phyloP scores from a whole-genome alignment of 805 yeast genomes.

The Starmerella tilneyi region DNA sequence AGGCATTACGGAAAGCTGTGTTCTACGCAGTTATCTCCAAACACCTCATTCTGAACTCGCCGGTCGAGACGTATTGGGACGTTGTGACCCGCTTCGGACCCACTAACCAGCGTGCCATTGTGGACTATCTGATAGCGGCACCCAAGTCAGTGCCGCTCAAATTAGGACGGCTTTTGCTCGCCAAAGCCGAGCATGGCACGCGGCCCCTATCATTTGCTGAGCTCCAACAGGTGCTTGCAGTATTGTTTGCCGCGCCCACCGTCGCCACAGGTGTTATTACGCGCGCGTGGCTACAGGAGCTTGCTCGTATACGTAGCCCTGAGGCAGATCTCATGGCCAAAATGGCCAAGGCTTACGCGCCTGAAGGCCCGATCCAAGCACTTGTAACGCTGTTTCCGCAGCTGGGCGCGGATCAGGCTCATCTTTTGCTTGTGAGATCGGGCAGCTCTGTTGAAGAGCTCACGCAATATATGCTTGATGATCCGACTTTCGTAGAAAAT shows the following conservation, averaged over 20 bases:
- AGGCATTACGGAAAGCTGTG: constrained; percentile 15
- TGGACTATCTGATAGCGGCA: constrained; percentile 11
- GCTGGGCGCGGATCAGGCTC: constrained; percentile 40
- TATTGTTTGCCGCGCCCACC: constrained; percentile 10
- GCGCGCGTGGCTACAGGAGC: constrained; percentile 2
- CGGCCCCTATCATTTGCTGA: constrained; percentile 22
- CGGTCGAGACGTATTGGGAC: constrained; percentile 26
- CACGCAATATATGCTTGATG: constrained; percentile 52
- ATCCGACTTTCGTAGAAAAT: constrained; percentile 39
- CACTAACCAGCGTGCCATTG: constrained; percentile 14
- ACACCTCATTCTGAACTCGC: constrained; percentile 9
- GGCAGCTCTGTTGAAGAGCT: constrained; percentile 42
- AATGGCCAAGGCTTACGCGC: neutral
- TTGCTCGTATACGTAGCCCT: neutral
- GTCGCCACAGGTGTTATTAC: constrained; percentile 10
- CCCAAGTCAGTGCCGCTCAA: constrained; percentile 20
- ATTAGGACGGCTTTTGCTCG: constrained; percentile 14
- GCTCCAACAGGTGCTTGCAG: constrained; percentile 38
- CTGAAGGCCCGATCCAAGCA: constrained; percentile 9
- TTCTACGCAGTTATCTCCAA: constrained; percentile 8
- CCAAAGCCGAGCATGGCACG: constrained; percentile 16
- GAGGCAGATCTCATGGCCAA: constrained; percentile 4
- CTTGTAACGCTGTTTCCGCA: constrained; percentile 48
- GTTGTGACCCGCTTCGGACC: constrained; percentile 24
- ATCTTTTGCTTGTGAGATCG: constrained; percentile 39